Conservation (phyloP, 2,329 filamentous ascomycete genomes). For the Penicillium sclerotiorum region DNA sequence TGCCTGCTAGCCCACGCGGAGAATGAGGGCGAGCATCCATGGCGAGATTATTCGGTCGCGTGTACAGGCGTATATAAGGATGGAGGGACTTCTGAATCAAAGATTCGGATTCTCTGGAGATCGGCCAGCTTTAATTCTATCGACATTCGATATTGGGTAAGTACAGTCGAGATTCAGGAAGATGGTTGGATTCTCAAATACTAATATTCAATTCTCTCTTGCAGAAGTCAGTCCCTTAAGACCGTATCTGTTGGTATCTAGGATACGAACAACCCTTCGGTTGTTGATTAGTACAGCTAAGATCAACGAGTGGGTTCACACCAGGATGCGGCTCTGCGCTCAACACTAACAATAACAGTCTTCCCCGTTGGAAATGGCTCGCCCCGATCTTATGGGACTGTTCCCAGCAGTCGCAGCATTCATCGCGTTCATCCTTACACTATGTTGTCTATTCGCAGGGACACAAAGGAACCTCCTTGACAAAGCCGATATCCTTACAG, state of each 20-base stretch:
- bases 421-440: conserved; percentile 59
- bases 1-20: conserved; percentile 17
- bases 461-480: conserved; percentile 59
- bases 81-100: not conserved
- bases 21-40: conserved; percentile 18
- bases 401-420: conserved; percentile 56
- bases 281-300: not conserved
- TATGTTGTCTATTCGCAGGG: conserved; percentile 65
- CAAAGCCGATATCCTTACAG: conserved; percentile 59
- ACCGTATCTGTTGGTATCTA: too few relatives aligned
- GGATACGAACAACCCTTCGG: not conserved
- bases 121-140: not conserved
- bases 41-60: not conserved
- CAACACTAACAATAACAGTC: not conserved
- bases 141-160: too few relatives aligned
- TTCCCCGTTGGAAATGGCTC: not conserved
- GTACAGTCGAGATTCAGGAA: too few relatives aligned
- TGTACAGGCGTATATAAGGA: conserved; percentile 16
- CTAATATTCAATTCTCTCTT: not conserved
- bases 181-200: too few relatives aligned
- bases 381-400: conserved; percentile 27
- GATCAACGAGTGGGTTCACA: not conserved
- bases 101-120: not conserved
- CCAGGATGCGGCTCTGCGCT: not conserved
- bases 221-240: too few relatives aligned